Evolutionary conservation across 2,329 filamentous ascomycete genomes (phyloP), one percentile per base, ranked within the genome.

Genomic region (Neonectria neomacrospora): DNA sequence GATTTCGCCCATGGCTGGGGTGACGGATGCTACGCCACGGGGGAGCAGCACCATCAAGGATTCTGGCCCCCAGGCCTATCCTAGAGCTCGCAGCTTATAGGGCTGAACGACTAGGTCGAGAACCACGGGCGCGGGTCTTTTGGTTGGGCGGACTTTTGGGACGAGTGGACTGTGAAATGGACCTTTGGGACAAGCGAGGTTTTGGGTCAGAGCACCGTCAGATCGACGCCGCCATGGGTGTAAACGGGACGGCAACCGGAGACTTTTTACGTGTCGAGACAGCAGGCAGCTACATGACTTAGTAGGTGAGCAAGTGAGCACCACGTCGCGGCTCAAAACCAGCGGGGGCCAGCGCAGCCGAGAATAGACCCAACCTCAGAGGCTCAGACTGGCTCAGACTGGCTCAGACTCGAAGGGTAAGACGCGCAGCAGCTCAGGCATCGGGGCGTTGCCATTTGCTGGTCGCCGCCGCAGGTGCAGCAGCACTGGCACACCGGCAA

Each of bases 1-100:
- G 54, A 50, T 57, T 57, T 61, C 58, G 61, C 64, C 61, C 50
- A 58, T 61, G 58, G 45, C 67, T 54, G 45, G 70, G 69, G 64
- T 69, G 57, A 39, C 54, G 41, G 63, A 68, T 71, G 70, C 71
- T 73, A 72, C 69, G 71, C 71, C 71, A 68, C 71, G 64, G 63
- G 47, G 58, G 66, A 67, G 67, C 67, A 68, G 51, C 37, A 61
- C 51, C 55, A 61, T 66, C 64, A 61, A 68, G 66, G 60, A 59
- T 57, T 30, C 51, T 52, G 53, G 42, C 58, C 55, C 61, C 51
- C 51, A 56, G 34, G 50, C 54, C 48, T 54, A 50, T 58, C 54
- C 55, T 58, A 54, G 39, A 53, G 55, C 60, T 59, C 58, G 42
- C 26, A 45, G 63, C 58, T 64, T 54, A 57, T 73, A 73, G 71